phyloP scores from a whole-genome alignment of 208 protist genomes.

The Crithidia bombi region DNA sequence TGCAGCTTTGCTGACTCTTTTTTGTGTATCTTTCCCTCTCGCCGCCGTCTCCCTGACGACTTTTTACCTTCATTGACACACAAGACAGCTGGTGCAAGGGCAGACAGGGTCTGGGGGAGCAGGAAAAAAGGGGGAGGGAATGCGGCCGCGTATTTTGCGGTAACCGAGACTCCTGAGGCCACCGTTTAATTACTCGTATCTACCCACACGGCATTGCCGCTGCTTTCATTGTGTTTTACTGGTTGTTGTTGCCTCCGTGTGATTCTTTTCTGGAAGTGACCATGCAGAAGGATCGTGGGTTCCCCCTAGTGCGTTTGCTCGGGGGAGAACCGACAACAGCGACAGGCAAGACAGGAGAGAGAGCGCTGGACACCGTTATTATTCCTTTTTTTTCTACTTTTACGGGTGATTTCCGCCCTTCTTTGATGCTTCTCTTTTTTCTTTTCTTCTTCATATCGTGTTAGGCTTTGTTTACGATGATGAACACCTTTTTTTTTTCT shows the following conservation, averaged over 20 bases:
- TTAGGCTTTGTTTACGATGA: neutral
- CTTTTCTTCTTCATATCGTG: neutral
- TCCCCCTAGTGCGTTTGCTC: too few relatives aligned
- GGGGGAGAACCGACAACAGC: too few relatives aligned
- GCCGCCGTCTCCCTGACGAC: neutral
- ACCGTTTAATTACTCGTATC: constrained; percentile 9
- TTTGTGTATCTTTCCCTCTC: neutral
- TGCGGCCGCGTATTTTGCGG: neutral
- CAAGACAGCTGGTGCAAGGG: neutral
- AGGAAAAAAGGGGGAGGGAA: constrained; percentile 2
- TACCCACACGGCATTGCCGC: neutral
- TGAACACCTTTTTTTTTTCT: too few relatives aligned
- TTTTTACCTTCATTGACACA: neutral
- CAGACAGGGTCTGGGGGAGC: neutral
- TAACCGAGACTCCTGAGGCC: constrained; percentile 19
- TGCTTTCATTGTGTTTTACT: constrained; percentile 7
- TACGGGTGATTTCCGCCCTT: too few relatives aligned
- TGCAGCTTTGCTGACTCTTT: too few relatives aligned
- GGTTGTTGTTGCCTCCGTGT: constrained; percentile 8
- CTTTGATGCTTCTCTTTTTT: neutral
- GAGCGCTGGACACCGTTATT: too few relatives aligned
- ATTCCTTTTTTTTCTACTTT: too few relatives aligned
- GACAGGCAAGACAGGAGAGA: too few relatives aligned
- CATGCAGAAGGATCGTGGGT: too few relatives aligned
- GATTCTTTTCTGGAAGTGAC: neutral